These are phyloP conservation scores for Skeletonema potamos DNA, from an alignment of 108 stramenopile species.

Conservation along the genomic window DNA sequence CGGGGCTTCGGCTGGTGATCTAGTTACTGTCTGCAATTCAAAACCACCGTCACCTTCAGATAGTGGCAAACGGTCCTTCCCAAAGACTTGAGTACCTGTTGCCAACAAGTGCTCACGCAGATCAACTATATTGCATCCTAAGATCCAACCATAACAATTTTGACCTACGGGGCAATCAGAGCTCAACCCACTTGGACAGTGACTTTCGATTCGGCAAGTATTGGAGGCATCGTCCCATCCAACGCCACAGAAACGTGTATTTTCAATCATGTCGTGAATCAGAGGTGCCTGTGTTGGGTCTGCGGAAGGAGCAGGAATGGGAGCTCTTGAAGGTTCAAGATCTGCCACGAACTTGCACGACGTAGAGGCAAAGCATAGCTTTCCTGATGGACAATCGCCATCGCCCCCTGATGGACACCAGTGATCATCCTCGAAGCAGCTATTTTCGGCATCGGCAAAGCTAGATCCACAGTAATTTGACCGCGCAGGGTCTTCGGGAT, in stretches of 20 bases:
- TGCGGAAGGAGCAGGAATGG: slow-evolving; percentile 10
- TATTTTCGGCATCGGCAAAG: no score
- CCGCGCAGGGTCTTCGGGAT: no score
- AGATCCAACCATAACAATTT: slow-evolving; percentile 26
- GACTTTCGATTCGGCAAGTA: slow-evolving; percentile 28
- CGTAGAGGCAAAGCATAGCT: slow-evolving; percentile 32
- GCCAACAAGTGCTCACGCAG: slow-evolving; percentile 14
- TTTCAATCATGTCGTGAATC: slow-evolving; percentile 14
- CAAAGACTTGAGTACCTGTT: slow-evolving; percentile 27
- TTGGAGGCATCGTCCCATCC: slow-evolving; percentile 31
- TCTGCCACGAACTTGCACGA: slow-evolving; percentile 32
- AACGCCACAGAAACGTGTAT: slow-evolving; percentile 25
- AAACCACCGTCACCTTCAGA: not conserved
- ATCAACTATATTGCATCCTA: slow-evolving; percentile 40
- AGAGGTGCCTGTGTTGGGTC: slow-evolving; percentile 11
- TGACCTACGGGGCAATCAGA: slow-evolving; percentile 21
- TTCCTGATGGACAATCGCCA: slow-evolving; percentile 37
- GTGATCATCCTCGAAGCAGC: no score
- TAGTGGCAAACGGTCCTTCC: slow-evolving; percentile 7
- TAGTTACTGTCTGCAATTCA: not conserved
- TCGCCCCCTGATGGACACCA: no score
- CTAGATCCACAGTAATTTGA: no score
- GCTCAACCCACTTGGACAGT: slow-evolving; percentile 26
- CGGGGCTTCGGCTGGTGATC: not conserved
- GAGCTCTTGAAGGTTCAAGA: slow-evolving; percentile 25